phyloP scores from a whole-genome alignment of 1,284 basidiomycete genomes.

The Fistulina hepatica region DNA sequence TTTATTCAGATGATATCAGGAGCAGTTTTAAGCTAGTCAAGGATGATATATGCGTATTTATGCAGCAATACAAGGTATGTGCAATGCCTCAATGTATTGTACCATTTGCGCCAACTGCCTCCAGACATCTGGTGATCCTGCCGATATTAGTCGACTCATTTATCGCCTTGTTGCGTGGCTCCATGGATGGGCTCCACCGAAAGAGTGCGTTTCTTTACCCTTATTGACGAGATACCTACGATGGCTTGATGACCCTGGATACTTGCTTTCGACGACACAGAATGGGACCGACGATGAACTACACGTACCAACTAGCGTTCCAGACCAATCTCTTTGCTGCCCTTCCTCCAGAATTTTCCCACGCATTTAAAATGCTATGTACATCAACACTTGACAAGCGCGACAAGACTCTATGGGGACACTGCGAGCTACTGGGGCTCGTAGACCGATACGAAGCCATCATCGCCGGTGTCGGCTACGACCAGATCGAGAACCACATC shows the following conservation, averaged over 20 bases:
- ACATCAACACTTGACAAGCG: conserved; percentile 39
- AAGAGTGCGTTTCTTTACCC: conserved; percentile 33
- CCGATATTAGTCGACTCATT: conserved; percentile 40
- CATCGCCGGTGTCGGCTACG: conserved; percentile 74
- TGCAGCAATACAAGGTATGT: conserved; percentile 52
- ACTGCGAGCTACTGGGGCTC: conserved; percentile 66
- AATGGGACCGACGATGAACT: conserved; percentile 46
- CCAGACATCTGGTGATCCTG: conserved; percentile 37
- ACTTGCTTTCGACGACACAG: conserved; percentile 24
- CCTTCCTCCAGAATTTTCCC: conserved; percentile 54
- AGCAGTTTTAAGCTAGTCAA: conserved; percentile 47
- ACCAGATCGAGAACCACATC: conserved; percentile 71
- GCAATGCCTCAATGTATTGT: neutral
- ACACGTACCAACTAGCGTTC: conserved; percentile 54
- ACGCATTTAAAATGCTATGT: conserved; percentile 54
- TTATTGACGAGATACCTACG: no score
- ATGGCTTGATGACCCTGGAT: no score
- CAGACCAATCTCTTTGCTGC: conserved; percentile 59
- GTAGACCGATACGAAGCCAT: conserved; percentile 79
- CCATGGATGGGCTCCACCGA: conserved; percentile 48
- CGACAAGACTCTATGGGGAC: conserved; percentile 38
- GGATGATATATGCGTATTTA: conserved; percentile 45
- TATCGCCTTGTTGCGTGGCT: conserved; percentile 55
- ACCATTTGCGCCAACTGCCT: conserved; percentile 7
- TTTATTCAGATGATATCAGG: conserved; percentile 47